Percentiles rank a stretch among this genome's conserved stretches.
Evolutionary conservation across 2,329 filamentous ascomycete genomes (phyloP).

Genomic region (Calonectria leucothoes): DNA sequence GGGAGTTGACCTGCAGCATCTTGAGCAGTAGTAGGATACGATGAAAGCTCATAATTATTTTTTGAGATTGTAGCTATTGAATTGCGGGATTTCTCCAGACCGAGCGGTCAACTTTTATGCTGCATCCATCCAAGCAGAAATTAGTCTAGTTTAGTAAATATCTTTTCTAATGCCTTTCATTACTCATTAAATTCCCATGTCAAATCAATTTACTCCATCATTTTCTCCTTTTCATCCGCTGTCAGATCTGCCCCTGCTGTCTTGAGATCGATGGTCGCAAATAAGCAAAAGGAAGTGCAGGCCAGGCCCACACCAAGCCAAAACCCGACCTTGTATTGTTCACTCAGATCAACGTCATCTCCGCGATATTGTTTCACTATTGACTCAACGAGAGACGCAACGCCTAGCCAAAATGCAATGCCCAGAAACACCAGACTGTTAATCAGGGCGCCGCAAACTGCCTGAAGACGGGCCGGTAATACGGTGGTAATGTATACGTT

Average conservation of each 20-base stretch:
- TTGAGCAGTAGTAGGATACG: background rate
- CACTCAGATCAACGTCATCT: background rate
- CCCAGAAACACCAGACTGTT: constrained; percentile 12
- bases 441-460: constrained; percentile 3
- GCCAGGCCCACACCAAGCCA: background rate
- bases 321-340: background rate
- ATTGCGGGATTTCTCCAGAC: background rate
- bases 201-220: background rate
- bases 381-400: background rate
- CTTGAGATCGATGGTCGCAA: background rate
- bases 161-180: background rate
- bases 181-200: background rate
- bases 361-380: background rate
- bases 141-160: background rate
- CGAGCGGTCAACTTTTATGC: background rate
- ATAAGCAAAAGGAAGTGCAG: background rate
- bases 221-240: background rate
- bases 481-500: constrained; percentile 56
- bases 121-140: background rate
- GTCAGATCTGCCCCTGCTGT: background rate
- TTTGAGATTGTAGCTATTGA: background rate
- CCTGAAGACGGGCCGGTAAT: background rate
- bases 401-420: constrained; percentile 7
- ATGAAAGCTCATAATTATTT: background rate
- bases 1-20: constrained; percentile 5